These are phyloP conservation scores for Pisolithus orientalis DNA, from an alignment of 768 basidiomycete genomes.

Conservation along the genomic window DNA sequence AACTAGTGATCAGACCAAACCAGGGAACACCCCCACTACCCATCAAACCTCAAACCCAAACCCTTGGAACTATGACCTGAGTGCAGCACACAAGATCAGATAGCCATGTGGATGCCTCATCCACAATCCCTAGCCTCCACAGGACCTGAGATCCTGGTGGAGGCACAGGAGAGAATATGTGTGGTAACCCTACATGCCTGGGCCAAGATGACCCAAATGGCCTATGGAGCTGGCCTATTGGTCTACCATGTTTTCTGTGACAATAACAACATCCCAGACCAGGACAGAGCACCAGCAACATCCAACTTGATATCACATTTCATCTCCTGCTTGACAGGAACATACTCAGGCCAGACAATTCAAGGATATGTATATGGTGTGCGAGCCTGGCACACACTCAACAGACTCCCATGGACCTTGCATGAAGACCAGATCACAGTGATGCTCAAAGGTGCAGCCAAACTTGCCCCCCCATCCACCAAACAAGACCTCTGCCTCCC, in stretches of 20 bases:
- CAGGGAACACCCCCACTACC: conserved; percentile 2
- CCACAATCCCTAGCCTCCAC: background rate
- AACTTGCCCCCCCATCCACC: too few species aligned
- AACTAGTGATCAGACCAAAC: background rate
- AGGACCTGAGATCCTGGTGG: background rate
- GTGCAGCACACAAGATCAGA: conserved; percentile 19
- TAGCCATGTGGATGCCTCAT: conserved; percentile 17
- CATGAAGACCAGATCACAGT: too few species aligned
- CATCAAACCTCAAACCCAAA: conserved; percentile 6
- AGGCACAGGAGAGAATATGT: background rate
- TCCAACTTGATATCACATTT: background rate
- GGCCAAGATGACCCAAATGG: conserved; percentile 24
- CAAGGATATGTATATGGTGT: conserved; percentile 10
- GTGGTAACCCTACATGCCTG: conserved; percentile 14
- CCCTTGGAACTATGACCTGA: conserved; percentile 19
- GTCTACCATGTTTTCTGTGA: conserved; percentile 39
- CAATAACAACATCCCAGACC: conserved; percentile 7
- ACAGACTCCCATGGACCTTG: conserved; percentile 1
- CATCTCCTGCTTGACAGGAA: background rate
- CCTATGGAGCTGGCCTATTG: conserved; percentile 34
- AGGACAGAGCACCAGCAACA: conserved; percentile 1
- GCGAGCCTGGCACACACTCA: conserved; percentile 15
- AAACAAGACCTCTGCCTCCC: conserved; percentile 10
- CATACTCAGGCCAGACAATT: background rate
- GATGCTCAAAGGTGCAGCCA: too few species aligned